Base-by-base conservation (phyloP, 1,284 basidiomycete genomes). In the Hypsizygus ulmarius region DNA sequence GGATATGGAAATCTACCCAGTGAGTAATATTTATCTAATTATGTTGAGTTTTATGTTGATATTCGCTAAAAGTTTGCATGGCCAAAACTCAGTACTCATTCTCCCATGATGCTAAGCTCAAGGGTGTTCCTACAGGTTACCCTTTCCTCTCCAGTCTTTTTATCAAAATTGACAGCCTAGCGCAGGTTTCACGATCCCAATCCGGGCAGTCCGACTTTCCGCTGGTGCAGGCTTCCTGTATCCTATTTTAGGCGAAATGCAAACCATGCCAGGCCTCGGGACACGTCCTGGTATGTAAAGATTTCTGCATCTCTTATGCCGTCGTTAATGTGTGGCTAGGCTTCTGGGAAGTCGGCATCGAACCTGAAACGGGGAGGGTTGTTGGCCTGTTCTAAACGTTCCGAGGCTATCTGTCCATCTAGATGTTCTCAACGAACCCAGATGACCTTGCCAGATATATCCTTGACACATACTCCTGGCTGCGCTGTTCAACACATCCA, bases 1-100 rank as follows among this genome's bases (percentile, higher is more conserved):
- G 94, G 94, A 10, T 96, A 88, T 60, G 70, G 78, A 29, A 71
- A 81, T 54, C 75, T 93, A 38, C 87, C 91, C 0, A 93, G 93
- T 90, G 62, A 63, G 87, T 74, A 15, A 10, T 6, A 10, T 41
- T 38, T 53, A 15, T 5, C 9, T 41, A n/a, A 37, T 33, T 25
- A 49, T 49, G 48, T 53, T 54, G 6, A 14, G 27, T 11, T 21
- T 29, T n/a, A 27, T 39, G 7, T 29, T 59, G 35, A 59, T 39
- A 42, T 42, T 7, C 37, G 43, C 37, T 41, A 36, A 3, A 65
- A 84, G 92, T 95, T 64, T 97, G 95, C 72, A 95, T 98, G 93
- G 95, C 96, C 50, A 99, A 99, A 79, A 99, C 97, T 3, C 95
- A 96, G 59, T 90, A 97, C 59, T 96, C 93, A 15, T 93, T 97